phyloP scores from a whole-genome alignment of 2,329 filamentous ascomycete species.

The Venturia carpophila region DNA sequence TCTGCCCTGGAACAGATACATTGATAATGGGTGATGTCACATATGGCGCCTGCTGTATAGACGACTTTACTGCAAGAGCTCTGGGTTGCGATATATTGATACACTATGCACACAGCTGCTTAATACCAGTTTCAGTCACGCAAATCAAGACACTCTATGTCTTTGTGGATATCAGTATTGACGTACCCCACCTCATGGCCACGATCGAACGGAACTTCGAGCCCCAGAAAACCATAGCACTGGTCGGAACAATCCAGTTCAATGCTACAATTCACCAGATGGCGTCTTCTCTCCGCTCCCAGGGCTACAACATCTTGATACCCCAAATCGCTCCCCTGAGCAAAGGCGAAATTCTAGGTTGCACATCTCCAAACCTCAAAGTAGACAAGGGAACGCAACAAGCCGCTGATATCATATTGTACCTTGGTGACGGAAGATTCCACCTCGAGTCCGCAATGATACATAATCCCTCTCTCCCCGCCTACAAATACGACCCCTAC shows the following conservation, averaged over 20 bases:
- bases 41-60: constrained; percentile 96
- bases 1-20: constrained; percentile 85
- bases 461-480: constrained; percentile 82
- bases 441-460: constrained; percentile 99
- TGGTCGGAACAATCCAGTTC: constrained; percentile 97
- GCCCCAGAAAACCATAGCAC: constrained; percentile 74
- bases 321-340: constrained; percentile 89
- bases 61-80: constrained; percentile 92
- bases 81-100: constrained; percentile 90
- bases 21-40: constrained; percentile 99
- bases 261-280: constrained; percentile 93
- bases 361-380: constrained; percentile 71
- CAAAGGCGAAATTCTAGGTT: constrained; percentile 95
- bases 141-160: constrained; percentile 97
- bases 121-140: constrained; percentile 93
- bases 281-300: constrained; percentile 65
- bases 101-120: constrained; percentile 93
- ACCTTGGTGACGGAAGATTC: constrained; percentile 87
- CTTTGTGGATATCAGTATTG: constrained; percentile 96
- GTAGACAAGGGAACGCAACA: constrained; percentile 39
- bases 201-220: constrained; percentile 85
- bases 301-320: constrained; percentile 77
- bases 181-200: constrained; percentile 76
- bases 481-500: constrained; percentile 96
- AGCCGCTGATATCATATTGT: constrained; percentile 69